Conservation (phyloP, 2,329 filamentous ascomycete species). For the Claviceps humidiphila region DNA sequence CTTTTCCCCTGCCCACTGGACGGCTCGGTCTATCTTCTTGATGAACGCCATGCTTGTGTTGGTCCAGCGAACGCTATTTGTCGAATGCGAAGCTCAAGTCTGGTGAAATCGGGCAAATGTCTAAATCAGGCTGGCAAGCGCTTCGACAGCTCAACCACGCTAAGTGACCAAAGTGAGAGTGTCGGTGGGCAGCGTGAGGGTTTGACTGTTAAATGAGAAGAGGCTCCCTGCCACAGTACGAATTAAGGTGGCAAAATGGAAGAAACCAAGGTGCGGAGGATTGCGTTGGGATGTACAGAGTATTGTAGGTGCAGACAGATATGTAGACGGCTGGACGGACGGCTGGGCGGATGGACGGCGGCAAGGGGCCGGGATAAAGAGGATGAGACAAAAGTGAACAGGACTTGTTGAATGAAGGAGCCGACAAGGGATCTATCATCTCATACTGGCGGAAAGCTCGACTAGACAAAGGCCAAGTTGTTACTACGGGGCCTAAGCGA, state of each 20-base stretch:
- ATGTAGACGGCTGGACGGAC: background rate
- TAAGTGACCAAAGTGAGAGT: background rate
- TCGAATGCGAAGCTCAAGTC: background rate
- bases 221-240: background rate
- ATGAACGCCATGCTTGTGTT: constrained; percentile 36
- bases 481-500: background rate
- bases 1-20: constrained; percentile 95
- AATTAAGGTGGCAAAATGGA: background rate
- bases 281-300: constrained; percentile 1
- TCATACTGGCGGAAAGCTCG: background rate
- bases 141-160: background rate
- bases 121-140: background rate
- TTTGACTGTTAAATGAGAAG: background rate
- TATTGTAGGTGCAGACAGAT: too few relatives aligned
- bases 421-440: background rate
- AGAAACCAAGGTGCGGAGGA: background rate
- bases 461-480: background rate
- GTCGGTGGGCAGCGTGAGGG: background rate
- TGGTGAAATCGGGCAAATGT: background rate
- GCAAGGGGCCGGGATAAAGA: constrained; percentile 4
- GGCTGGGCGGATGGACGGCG: background rate
- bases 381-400: background rate
- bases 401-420: background rate
- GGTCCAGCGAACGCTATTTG: background rate
- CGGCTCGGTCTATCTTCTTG: constrained; percentile 90